phyloP scores from a whole-genome alignment of 148 eudicot genomes.

The Vaccinium vitisidaea region DNA sequence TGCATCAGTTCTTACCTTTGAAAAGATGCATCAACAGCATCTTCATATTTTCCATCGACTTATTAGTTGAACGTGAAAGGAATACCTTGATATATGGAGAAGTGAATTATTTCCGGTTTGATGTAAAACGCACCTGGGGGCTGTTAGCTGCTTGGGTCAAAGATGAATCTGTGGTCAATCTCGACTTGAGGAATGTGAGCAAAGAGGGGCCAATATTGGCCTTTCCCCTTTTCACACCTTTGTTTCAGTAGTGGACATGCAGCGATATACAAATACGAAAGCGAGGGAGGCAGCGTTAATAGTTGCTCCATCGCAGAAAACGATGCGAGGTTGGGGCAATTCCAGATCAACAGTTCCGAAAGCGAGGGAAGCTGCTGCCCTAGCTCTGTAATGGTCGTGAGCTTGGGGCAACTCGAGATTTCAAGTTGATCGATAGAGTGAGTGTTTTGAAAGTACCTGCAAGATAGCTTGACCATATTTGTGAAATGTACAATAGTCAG shows the following conservation, averaged over 20 bases:
- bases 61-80: too few species aligned
- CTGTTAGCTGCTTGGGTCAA: too few species aligned
- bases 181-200: background rate
- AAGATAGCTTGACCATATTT: background rate
- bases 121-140: too few species aligned
- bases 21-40: too few species aligned
- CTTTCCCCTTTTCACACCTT: background rate
- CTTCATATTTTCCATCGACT: too few species aligned
- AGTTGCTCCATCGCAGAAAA: background rate
- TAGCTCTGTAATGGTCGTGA: background rate
- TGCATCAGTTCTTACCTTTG: too few species aligned
- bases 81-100: too few species aligned
- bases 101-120: too few species aligned
- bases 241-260: background rate
- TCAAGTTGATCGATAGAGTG: background rate
- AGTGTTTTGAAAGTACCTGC: background rate
- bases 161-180: too few species aligned
- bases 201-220: background rate
- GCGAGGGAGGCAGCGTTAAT: background rate
- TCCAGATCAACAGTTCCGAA: fast-evolving
- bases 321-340: background rate
- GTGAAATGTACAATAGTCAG: background rate
- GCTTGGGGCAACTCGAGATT: background rate
- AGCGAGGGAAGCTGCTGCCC: background rate
- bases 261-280: background rate